Percentiles rank a stretch among this genome's conserved stretches.
phyloP scores from a whole-genome alignment of 140 eudicot genomes.

The Ambrosia hybrid region DNA sequence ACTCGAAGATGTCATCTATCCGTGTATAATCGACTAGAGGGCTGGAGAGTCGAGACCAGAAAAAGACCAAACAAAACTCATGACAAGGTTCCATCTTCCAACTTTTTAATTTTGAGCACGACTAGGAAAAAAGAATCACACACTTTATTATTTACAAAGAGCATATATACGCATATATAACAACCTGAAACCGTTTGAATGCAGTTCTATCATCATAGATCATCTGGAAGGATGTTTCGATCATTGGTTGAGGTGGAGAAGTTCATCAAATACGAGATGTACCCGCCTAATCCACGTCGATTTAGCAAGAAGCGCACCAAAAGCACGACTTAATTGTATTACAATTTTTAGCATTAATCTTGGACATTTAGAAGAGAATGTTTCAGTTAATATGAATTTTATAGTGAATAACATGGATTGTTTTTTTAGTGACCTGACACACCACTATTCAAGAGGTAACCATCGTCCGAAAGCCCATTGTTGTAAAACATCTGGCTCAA shows the following conservation, averaged over 20 bases:
- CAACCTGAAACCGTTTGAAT: not conserved
- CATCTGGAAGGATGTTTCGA: constrained; percentile 43
- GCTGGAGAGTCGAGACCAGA: constrained; percentile 46
- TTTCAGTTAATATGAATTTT: not conserved
- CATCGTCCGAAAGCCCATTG: too few relatives aligned
- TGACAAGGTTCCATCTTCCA: constrained; percentile 28
- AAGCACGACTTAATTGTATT: constrained; percentile 6
- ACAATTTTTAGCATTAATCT: not conserved
- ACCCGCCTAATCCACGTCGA: constrained; percentile 37
- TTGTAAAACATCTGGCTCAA: too few relatives aligned
- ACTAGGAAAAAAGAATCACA: too few relatives aligned
- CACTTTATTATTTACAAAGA: too few relatives aligned
- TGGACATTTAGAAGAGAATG: not conserved
- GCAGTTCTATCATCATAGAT: constrained; percentile 43
- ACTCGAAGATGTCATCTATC: constrained; percentile 26
- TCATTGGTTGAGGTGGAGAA: constrained; percentile 42
- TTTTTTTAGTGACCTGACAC: too few relatives aligned
- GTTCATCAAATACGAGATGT: constrained; percentile 41
- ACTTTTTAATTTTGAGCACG: too few relatives aligned
- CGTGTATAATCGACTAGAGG: constrained; percentile 34
- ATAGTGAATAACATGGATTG: constrained; percentile 2
- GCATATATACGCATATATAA: not conserved
- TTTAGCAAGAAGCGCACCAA: constrained; percentile 22
- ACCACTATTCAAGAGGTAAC: too few relatives aligned
- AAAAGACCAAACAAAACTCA: constrained; percentile 41